A percentile compares a stretch with the other conserved stretches of the same genome.
These are phyloP conservation scores for Handroanthus guayacan DNA, from an alignment of 257 asterid genomes.

Conservation along the genomic window DNA sequence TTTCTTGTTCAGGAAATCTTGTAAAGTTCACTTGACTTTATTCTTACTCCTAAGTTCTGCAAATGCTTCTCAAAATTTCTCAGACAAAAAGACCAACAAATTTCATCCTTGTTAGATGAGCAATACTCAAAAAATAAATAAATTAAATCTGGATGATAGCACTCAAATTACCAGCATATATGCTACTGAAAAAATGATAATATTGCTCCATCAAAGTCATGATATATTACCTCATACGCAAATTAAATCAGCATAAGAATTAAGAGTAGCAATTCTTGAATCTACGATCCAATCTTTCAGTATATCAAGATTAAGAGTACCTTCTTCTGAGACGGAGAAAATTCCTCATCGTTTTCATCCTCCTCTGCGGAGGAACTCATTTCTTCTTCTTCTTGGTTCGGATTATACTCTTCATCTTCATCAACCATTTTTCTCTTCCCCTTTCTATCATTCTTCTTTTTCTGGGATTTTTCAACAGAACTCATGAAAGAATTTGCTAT, in stretches of 20 bases:
- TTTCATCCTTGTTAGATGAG: not conserved
- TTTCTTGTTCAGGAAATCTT: not conserved
- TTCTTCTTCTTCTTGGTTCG: slow-evolving; percentile 59
- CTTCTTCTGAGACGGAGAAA: slow-evolving; percentile 55
- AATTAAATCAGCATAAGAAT: slow-evolving; percentile 13
- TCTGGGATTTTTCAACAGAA: slow-evolving; percentile 48
- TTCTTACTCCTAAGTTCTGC: not conserved
- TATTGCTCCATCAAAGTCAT: slow-evolving; percentile 10
- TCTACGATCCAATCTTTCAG: not conserved
- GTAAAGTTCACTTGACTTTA: not conserved
- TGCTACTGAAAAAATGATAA: not conserved
- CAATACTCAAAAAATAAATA: not conserved
- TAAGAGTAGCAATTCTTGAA: not conserved
- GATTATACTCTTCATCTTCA: slow-evolving; percentile 86
- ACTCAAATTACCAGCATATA: not conserved
- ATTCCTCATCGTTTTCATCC: slow-evolving; percentile 51
- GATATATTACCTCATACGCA: not conserved
- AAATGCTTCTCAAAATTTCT: not conserved
- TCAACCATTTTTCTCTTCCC: slow-evolving; percentile 63
- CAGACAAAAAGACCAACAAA: not conserved
- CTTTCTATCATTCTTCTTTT: slow-evolving; percentile 49
- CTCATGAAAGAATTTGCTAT: slow-evolving; percentile 63
- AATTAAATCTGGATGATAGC: slow-evolving; percentile 4
- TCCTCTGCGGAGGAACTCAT: slow-evolving; percentile 58
- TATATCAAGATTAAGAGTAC: slow-evolving; percentile 36